A percentile compares a stretch with the other conserved stretches of the same genome.
These are phyloP conservation scores for Yueomyces sp. DNA, from an alignment of 805 yeast species.

Conservation along the genomic window DNA sequence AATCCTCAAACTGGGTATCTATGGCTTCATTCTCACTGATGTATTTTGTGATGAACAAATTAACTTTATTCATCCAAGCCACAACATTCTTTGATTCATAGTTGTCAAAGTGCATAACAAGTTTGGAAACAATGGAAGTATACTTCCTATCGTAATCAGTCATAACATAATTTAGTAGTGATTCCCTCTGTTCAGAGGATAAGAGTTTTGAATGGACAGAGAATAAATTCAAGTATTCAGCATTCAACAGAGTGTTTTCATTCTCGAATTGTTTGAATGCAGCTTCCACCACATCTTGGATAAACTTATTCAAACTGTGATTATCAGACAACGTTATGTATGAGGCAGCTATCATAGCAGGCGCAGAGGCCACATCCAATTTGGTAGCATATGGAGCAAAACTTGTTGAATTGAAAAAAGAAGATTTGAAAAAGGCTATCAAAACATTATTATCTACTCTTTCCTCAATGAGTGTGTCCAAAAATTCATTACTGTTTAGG, in stretches of 20 bases:
- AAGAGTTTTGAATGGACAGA: slow-evolving; percentile 1
- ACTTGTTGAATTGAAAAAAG: not conserved
- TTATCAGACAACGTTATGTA: not conserved
- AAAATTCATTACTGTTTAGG: no score
- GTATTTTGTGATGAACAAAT: slow-evolving; percentile 48
- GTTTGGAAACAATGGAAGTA: slow-evolving; percentile 15
- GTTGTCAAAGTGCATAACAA: slow-evolving; percentile 8
- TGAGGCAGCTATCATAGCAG: not conserved
- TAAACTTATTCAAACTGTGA: not conserved
- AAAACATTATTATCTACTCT: no score
- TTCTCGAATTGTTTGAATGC: not conserved
- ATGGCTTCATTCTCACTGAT: slow-evolving; percentile 36
- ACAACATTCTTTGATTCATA: slow-evolving; percentile 11
- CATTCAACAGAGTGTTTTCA: not conserved
- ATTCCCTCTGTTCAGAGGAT: slow-evolving; percentile 12
- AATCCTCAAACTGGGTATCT: slow-evolving; percentile 12
- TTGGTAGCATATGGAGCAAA: not conserved
- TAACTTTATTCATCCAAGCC: slow-evolving; percentile 45
- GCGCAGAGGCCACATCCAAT: not conserved
- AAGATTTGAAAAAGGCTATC: not conserved
- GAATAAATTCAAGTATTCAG: slow-evolving; percentile 6
- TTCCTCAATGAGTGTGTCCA: not conserved
- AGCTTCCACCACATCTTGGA: not conserved
- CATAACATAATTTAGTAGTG: slow-evolving; percentile 18
- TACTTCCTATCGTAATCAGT: slow-evolving; percentile 20